Conservation (phyloP, 257 asterid species). For the Petunia axillaris region DNA sequence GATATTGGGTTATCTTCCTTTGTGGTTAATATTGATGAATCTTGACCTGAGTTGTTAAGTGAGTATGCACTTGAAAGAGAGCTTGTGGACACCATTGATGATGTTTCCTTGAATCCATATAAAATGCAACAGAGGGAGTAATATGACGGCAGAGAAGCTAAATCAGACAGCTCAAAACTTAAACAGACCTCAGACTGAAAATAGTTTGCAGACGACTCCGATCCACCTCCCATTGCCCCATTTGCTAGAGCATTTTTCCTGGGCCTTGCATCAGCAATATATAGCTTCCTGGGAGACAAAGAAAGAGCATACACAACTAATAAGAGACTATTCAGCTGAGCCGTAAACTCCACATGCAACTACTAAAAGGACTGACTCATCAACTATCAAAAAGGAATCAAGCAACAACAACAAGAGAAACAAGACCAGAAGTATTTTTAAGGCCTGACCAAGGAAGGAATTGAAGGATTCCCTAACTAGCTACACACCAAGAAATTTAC, state of each 20-base stretch:
- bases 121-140: constrained; percentile 23
- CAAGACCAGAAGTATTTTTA: not conserved
- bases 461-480: not conserved
- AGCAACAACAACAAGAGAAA: not conserved
- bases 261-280: constrained; percentile 99
- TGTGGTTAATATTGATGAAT: no score
- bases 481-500: constrained; percentile 15
- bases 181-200: constrained; percentile 87
- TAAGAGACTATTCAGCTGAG: constrained; percentile 5
- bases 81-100: no score
- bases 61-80: no score
- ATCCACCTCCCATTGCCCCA: constrained; percentile 99
- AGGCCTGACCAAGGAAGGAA: constrained; percentile 6
- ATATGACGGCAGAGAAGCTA: constrained; percentile 17
- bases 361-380: constrained; percentile 10
- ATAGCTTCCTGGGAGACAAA: constrained; percentile 72
- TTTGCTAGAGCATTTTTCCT: constrained; percentile 97
- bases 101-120: not conserved
- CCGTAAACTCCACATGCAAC: not conserved
- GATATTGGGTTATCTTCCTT: no score
- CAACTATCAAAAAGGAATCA: constrained; percentile 8
- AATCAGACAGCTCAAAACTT: constrained; percentile 29
- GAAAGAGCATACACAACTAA: constrained; percentile 7
- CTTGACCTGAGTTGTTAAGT: no score
- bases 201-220: constrained; percentile 97